phyloP scores from a whole-genome alignment of 2,329 filamentous ascomycete species.

The Aspergillus luchuensis region DNA sequence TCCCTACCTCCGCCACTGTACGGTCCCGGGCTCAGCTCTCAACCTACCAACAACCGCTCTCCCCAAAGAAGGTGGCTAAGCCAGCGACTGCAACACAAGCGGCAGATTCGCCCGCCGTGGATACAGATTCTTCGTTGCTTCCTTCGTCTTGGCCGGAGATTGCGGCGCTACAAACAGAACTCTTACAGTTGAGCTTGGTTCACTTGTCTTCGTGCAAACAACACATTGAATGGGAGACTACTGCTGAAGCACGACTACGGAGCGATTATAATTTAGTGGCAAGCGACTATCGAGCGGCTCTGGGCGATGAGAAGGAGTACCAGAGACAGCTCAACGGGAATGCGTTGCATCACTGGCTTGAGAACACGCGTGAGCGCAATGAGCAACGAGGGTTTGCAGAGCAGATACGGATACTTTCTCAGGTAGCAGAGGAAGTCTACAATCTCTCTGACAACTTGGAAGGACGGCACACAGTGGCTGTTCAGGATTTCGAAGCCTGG shows the following conservation, averaged over 20 bases:
- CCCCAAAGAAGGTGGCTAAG: conserved; percentile 40
- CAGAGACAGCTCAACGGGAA: conserved; percentile 40
- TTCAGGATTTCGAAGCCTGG: conserved; percentile 42
- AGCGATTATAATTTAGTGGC: conserved; percentile 40
- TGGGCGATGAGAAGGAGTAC: conserved; percentile 35
- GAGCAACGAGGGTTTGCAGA: conserved; percentile 34
- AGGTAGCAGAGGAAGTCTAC: conserved; percentile 41
- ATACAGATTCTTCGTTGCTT: conserved; percentile 25
- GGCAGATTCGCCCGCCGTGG: conserved; percentile 14
- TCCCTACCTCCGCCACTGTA: conserved; percentile 13
- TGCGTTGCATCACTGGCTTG: conserved; percentile 37
- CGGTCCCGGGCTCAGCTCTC: conserved; percentile 36
- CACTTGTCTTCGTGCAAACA: conserved; percentile 35
- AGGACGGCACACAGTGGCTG: conserved; percentile 33
- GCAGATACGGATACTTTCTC: conserved; percentile 44
- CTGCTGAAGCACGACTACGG: conserved; percentile 33
- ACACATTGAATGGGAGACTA: conserved; percentile 34
- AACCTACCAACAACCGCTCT: conserved; percentile 43
- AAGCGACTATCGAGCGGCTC: conserved; percentile 33
- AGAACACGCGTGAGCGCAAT: conserved; percentile 32
- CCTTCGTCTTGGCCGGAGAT: conserved; percentile 39
- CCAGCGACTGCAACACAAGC: conserved; percentile 25
- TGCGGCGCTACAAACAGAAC: conserved; percentile 43
- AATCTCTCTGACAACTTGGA: conserved; percentile 30
- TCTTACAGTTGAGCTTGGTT: conserved; percentile 47